phyloP scores from a whole-genome alignment of 192 early-diverging fungal genomes.

The Rhizoclosmatium globosum region DNA sequence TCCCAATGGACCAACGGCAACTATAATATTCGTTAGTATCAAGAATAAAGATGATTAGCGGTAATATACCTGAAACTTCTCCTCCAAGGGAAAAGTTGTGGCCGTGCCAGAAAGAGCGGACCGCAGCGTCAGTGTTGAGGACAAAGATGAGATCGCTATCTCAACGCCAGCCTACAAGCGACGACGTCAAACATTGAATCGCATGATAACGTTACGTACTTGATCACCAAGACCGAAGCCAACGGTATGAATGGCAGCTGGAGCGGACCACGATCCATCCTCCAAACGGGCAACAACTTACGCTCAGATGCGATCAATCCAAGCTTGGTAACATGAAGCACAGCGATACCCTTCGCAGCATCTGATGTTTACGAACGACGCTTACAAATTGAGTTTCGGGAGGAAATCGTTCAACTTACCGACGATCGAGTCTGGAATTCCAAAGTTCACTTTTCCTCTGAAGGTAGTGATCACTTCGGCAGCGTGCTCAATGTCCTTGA shows the following conservation, averaged over 20 bases:
- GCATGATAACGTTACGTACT: no score
- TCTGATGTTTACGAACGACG: neutral
- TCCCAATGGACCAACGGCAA: constrained; percentile 72
- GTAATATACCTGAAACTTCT: no score
- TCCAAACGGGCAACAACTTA: constrained; percentile 62
- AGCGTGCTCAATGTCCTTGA: no score
- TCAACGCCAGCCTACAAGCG: constrained; percentile 42
- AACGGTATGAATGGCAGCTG: neutral
- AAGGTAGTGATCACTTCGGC: no score
- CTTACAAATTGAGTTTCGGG: no score
- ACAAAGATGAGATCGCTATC: constrained; percentile 59
- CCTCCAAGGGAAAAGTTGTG: constrained; percentile 92
- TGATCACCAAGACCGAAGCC: neutral
- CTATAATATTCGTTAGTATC: constrained; percentile 52
- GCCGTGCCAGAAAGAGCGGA: constrained; percentile 80
- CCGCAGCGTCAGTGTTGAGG: constrained; percentile 56
- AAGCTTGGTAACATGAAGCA: neutral
- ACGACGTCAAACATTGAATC: no score
- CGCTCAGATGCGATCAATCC: neutral
- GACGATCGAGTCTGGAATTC: no score
- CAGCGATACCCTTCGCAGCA: neutral
- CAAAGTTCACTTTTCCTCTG: no score
- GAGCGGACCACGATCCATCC: constrained; percentile 46
- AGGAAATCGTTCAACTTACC: no score
- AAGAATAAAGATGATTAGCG: no score